Percentiles rank a stretch among this genome's conserved stretches.
Conservation (phyloP, 345 rosid species). For the Camelina laxa region DNA sequence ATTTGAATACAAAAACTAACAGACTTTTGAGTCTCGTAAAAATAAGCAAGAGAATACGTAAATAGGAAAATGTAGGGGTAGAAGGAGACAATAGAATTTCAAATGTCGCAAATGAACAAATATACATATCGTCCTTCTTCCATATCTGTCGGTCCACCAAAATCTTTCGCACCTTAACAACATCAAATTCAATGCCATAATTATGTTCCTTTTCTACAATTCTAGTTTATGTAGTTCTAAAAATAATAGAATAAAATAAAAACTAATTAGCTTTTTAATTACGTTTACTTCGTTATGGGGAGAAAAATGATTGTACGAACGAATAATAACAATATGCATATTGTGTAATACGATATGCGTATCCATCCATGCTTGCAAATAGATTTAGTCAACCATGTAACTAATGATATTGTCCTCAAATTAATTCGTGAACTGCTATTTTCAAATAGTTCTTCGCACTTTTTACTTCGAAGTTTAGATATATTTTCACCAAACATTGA, state of each 20-base stretch:
- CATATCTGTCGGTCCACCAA: slow-evolving; percentile 29
- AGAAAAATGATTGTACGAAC: slow-evolving; percentile 5
- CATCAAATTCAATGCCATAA: slow-evolving; percentile 26
- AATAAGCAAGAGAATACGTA: neutral
- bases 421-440: neutral
- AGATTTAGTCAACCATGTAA: slow-evolving; percentile 26
- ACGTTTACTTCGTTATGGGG: neutral
- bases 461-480: neutral
- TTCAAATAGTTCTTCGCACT: slow-evolving; percentile 5
- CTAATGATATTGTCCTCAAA: slow-evolving; percentile 31
- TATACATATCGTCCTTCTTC: slow-evolving; percentile 24
- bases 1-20: neutral
- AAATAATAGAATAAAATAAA: too few species aligned
- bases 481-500: neutral
- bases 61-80: slow-evolving; percentile 1
- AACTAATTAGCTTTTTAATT: neutral
- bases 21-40: slow-evolving; percentile 4
- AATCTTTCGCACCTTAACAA: slow-evolving; percentile 28
- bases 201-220: neutral
- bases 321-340: slow-evolving; percentile 1
- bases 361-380: slow-evolving; percentile 17
- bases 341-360: slow-evolving; percentile 12
- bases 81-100: slow-evolving; percentile 33
- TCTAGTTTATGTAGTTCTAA: too few species aligned
- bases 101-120: slow-evolving; percentile 31